Conservation (phyloP, 306 rosid genomes). For the Pyrus betulifolia region DNA sequence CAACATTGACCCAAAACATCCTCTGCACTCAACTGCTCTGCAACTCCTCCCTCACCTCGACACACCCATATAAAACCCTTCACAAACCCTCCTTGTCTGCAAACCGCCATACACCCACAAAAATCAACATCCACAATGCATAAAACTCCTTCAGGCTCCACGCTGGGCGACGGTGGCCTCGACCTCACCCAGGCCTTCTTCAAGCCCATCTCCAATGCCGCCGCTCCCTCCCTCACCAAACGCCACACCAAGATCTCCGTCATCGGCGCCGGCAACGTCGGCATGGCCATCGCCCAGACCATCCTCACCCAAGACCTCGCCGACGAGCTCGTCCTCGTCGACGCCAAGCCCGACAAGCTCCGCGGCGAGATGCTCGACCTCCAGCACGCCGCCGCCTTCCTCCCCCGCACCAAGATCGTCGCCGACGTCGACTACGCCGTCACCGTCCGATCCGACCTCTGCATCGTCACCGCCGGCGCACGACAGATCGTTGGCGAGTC, state of each 20-base stretch:
- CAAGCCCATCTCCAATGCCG: constrained; percentile 42
- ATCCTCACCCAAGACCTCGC: constrained; percentile 74
- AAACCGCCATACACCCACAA: not conserved
- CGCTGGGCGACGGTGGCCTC: constrained; percentile 64
- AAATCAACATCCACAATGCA: constrained; percentile 34
- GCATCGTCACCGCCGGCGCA: constrained; percentile 87
- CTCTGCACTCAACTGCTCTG: not conserved
- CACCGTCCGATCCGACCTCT: constrained; percentile 67
- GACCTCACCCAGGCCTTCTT: constrained; percentile 65
- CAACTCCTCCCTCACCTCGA: not conserved
- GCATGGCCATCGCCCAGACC: constrained; percentile 98
- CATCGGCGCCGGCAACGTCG: constrained; percentile 85
- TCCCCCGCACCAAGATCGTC: constrained; percentile 74
- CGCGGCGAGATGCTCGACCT: constrained; percentile 96
- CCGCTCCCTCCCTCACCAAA: constrained; percentile 50
- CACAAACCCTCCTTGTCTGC: not conserved
- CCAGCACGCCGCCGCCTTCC: constrained; percentile 91
- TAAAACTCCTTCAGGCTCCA: constrained; percentile 42
- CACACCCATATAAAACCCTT: not conserved
- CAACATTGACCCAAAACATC: not conserved
- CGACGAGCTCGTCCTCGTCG: constrained; percentile 78
- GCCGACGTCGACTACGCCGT: constrained; percentile 72
- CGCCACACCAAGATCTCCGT: constrained; percentile 67
- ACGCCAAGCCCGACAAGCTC: constrained; percentile 60
- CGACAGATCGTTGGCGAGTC: constrained; percentile 74